Percentiles rank a stretch among this genome's conserved stretches.
Evolutionary conservation across 176 grass and related monocot species (phyloP).

Genomic region (Hsuehochloa calcarea): DNA sequence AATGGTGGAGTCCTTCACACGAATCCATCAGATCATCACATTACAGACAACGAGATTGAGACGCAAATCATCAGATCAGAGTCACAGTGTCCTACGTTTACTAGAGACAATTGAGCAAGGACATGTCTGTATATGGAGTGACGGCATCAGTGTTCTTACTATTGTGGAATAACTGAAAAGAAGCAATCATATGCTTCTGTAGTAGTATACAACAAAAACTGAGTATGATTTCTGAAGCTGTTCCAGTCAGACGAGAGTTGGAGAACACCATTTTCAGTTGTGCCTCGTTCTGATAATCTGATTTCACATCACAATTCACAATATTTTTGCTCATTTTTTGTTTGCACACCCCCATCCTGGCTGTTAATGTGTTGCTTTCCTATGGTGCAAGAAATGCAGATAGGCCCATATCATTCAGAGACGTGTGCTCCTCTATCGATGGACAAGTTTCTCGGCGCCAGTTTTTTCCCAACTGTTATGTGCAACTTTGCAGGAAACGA

Average conservation of each 20-base stretch:
- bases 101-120: slow-evolving; percentile 9
- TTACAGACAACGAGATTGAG: slow-evolving; percentile 18
- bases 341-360: not conserved
- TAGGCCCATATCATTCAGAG: slow-evolving; percentile 16
- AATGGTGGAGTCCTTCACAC: slow-evolving; percentile 47
- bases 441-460: slow-evolving; percentile 32
- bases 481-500: slow-evolving; percentile 48
- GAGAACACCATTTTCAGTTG: not conserved
- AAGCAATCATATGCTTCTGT: not conserved
- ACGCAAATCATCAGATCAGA: slow-evolving; percentile 1
- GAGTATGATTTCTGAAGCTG: not conserved
- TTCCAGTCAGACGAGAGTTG: not conserved
- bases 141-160: not conserved
- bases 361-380: slow-evolving; percentile 47
- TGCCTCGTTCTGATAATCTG: not conserved
- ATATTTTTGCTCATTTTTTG: not conserved
- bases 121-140: slow-evolving; percentile 1
- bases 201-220: not conserved
- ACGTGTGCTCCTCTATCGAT: slow-evolving; percentile 32
- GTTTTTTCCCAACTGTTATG: slow-evolving; percentile 66
- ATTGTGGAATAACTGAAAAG: not conserved
- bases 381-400: slow-evolving; percentile 6
- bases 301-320: not conserved
- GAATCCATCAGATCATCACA: slow-evolving; percentile 23
- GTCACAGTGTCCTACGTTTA: slow-evolving; percentile 2